Base-by-base conservation (phyloP, 257 asterid genomes). In the Cordia subcordata region DNA sequence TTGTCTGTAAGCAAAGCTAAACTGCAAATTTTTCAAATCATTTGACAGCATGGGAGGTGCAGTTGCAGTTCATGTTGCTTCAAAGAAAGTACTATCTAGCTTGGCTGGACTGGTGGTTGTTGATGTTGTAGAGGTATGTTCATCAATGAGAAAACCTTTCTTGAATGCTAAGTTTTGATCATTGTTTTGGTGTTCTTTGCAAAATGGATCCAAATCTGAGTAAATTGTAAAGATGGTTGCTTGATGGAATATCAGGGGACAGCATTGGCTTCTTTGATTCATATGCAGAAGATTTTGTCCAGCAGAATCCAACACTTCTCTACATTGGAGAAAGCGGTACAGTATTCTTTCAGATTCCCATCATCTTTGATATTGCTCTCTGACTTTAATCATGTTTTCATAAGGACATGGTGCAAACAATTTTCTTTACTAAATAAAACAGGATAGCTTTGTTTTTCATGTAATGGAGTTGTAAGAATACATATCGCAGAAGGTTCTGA, bases 81-180 rank as follows among this genome's bases (percentile, higher is more conserved):
- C 99, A 10, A 88, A 77, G 71, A 92, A 88, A 81, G 82, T 72
- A 65, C 82, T 88, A 60, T 84, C 89, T 62, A 84, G 75, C 76
- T 82, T 92, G 81, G 82, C 85, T 63, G 99, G 94, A 45, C 74
- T 92, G 73, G 78, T 92, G 55, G 88, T 92, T 62, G 96, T 92
- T 72, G 99, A 92, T 73, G 99, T 93, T 77, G 99, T 93, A 73
- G 99, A 93, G 99, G 99, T 93, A 63, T 63, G 70, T 70, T 32
- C 18, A 65, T 57, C 53, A 5, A 13, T 13, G 18, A 6, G 47
- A 54, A 51, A 19, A 42, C 35, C 23, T 60, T 55, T 60, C 37
- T 10, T 19, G 38, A 47, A 27, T 54, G 35, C 21, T 19, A 63
- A 49, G 35, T 6, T 1, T 3, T 4, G 39, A 44, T 63, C 10